Evolutionary conservation across 2,329 filamentous ascomycete species (phyloP), one percentile per base, ranked within the genome.

Genomic region (Fusarium tricinctum): DNA sequence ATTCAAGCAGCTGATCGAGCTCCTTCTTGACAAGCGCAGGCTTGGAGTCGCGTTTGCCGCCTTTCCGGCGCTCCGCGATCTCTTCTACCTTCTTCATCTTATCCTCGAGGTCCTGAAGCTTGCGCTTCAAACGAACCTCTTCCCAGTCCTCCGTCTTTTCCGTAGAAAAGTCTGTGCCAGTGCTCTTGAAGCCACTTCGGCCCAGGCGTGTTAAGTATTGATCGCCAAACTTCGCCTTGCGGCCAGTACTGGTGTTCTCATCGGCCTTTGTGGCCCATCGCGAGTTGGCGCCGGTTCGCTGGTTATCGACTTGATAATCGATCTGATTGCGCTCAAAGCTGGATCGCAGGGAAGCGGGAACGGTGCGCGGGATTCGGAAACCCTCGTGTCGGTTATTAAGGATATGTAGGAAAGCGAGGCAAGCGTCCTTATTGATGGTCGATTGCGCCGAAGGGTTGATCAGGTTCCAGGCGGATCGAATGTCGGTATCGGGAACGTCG

Each of bases 141-240:
- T 99, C 96, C 94, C 96, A 98, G 78, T 99, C 96, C 74, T 97
- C 95, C 63, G 92, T 92, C 77, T 94, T 92, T 67, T 92, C 91
- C 38, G 87, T 86, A 60, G 89, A 91, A 78, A 98, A 98, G 81
- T 99, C 94, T 2, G 96, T 99, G 26, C 96, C 96, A 40, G 91
- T 84, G 10, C 92, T 88, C 76, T 92, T 91, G 81, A 96, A 95
- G 61, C 88, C 90, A 71, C 91, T 89, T 75, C 94, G 91, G 52
- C 96, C 96, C 39, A 99, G 86, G 14, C 96, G 90, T 64, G 92
- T 97, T 58, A 99, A 88, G 80, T 98, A 99, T 68, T 97, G 92
- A 79, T 99, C 96, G 70, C 96, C 96, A 76, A 99, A 99, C 82
- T 97, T 97, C 73, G 94, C 91, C 82, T 99, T 99, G 76, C 92